These are phyloP conservation scores for Cystobasidium ongulense DNA, from an alignment of 768 basidiomycete genomes.

Conservation along the genomic window DNA sequence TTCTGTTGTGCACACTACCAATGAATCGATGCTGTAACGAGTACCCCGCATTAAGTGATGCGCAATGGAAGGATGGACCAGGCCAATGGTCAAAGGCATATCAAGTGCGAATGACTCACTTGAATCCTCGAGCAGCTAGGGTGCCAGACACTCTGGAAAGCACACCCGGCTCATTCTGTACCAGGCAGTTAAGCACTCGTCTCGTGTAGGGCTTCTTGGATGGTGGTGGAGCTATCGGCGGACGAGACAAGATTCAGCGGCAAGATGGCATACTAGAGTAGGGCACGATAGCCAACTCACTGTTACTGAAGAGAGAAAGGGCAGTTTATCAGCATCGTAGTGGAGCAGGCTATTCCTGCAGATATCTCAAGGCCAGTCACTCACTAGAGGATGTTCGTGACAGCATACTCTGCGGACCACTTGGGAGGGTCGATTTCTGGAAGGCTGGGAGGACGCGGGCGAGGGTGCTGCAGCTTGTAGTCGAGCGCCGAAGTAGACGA, in stretches of 20 bases:
- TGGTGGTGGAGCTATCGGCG: constrained; percentile 33
- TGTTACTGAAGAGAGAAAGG: neutral
- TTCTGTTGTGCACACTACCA: constrained; percentile 96
- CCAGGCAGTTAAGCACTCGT: constrained; percentile 91
- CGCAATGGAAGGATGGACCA: neutral
- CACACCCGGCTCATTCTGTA: constrained; percentile 99
- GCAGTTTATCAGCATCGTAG: neutral
- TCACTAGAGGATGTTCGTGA: constrained; percentile 65
- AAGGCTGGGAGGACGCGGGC: constrained; percentile 66
- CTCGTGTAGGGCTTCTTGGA: constrained; percentile 36
- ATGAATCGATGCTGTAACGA: constrained; percentile 64
- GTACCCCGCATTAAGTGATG: constrained; percentile 28
- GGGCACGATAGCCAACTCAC: neutral
- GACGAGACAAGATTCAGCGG: constrained; percentile 54
- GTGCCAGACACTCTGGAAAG: constrained; percentile 95
- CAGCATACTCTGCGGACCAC: constrained; percentile 85
- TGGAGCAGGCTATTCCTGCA: no score
- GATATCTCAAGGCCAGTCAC: constrained; percentile 51
- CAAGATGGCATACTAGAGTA: constrained; percentile 83
- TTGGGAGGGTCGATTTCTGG: constrained; percentile 76
- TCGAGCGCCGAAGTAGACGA: constrained; percentile 83
- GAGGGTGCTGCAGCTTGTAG: constrained; percentile 67
- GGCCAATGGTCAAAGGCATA: constrained; percentile 9
- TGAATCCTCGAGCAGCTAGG: constrained; percentile 92
- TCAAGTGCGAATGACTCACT: constrained; percentile 46